A percentile compares a stretch with the other conserved stretches of the same genome.
Evolutionary conservation across 768 basidiomycete genomes (phyloP).

Genomic region (Lentinula guzmanii): DNA sequence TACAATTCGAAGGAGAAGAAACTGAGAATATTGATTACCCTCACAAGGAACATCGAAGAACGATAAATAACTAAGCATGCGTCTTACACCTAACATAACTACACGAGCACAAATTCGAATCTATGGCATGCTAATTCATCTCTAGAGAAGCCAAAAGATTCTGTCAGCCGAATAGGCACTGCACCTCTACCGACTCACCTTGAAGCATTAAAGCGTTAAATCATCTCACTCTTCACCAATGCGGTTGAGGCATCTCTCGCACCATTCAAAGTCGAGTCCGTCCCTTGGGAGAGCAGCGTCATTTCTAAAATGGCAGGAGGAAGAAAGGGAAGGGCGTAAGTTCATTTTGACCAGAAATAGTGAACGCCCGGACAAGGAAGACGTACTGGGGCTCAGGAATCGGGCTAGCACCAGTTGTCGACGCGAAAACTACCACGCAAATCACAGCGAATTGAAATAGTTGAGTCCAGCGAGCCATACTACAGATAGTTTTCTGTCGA

Average conservation of each 20-base stretch:
- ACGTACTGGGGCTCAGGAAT: background rate
- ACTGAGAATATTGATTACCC: too few relatives aligned
- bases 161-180: background rate
- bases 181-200: background rate
- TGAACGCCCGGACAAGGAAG: background rate
- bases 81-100: too few relatives aligned
- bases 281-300: background rate
- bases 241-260: background rate
- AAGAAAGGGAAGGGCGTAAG: background rate
- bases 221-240: background rate
- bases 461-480: background rate
- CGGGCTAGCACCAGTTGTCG: background rate
- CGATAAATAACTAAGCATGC: too few relatives aligned
- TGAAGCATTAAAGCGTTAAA: background rate
- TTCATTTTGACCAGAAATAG: background rate
- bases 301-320: background rate
- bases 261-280: background rate
- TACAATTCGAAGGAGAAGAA: too few relatives aligned
- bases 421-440: background rate
- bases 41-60: too few relatives aligned
- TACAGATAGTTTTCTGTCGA: background rate
- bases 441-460: background rate
- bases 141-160: too few relatives aligned
- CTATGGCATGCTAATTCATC: too few relatives aligned
- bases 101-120: too few relatives aligned